These are phyloP conservation scores for Solanum commersonii DNA, from an alignment of 257 asterid species.

Conservation along the genomic window DNA sequence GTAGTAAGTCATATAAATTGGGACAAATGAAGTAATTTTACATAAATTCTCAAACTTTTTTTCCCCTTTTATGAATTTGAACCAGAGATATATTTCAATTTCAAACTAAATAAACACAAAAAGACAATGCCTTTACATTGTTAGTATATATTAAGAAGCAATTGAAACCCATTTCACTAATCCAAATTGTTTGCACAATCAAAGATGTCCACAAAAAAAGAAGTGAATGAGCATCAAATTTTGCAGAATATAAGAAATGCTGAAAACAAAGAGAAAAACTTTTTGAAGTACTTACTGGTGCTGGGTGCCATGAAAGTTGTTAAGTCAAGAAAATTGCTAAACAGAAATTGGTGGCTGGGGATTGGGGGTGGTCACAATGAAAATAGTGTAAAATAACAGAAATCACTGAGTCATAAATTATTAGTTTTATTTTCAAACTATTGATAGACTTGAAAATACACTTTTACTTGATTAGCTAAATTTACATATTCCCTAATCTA, in stretches of 20 bases:
- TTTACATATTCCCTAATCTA: rapidly evolving
- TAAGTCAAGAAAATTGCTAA: not conserved
- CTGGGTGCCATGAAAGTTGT: not conserved
- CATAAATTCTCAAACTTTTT: not conserved
- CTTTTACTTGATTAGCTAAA: too few relatives aligned
- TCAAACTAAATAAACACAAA: not conserved
- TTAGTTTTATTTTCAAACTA: too few relatives aligned
- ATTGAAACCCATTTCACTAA: not conserved
- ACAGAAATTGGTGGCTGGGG: not conserved
- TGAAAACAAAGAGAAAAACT: too few relatives aligned
- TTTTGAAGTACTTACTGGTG: not conserved
- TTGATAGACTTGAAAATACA: too few relatives aligned
- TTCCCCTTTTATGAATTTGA: not conserved
- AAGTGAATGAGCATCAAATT: not conserved
- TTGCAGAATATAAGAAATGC: not conserved
- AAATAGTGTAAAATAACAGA: not conserved
- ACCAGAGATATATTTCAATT: not conserved
- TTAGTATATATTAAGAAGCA: not conserved
- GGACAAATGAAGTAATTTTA: not conserved
- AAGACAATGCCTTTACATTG: not conserved
- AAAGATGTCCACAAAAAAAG: not conserved
- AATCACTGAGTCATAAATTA: too few relatives aligned
- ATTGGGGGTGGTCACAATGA: not conserved
- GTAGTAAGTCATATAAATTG: not conserved
- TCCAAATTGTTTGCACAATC: not conserved